Evolutionary conservation across 768 basidiomycete genomes (phyloP).

Genomic region (Porphyrellus cyaneotinctus): DNA sequence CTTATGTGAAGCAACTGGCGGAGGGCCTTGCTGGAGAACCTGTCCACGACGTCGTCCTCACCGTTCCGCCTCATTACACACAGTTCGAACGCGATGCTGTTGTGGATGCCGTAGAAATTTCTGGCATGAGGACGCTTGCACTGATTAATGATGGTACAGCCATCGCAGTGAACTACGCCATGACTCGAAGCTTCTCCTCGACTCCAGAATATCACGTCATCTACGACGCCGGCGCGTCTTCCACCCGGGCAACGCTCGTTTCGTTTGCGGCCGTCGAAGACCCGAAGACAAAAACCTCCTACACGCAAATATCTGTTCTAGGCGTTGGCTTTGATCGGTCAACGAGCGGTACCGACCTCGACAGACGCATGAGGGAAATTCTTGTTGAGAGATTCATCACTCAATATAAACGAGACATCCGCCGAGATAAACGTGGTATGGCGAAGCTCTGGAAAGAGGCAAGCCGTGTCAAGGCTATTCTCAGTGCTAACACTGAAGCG

Average conservation of each 20-base stretch:
- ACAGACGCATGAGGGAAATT: conserved; percentile 76
- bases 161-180: conserved; percentile 96
- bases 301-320: conserved; percentile 72
- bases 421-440: conserved; percentile 77
- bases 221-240: conserved; percentile 89
- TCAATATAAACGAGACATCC: conserved; percentile 65
- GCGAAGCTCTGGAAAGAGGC: conserved; percentile 96
- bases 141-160: conserved; percentile 92
- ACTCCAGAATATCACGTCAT: conserved; percentile 81
- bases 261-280: conserved; percentile 53
- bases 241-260: conserved; percentile 74
- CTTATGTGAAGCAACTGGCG: conserved; percentile 86
- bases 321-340: conserved; percentile 78
- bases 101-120: conserved; percentile 86
- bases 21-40: conserved; percentile 71
- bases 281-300: conserved; percentile 44
- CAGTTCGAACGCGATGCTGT: conserved; percentile 91
- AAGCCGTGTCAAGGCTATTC: conserved; percentile 80
- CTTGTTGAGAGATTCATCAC: conserved; percentile 71
- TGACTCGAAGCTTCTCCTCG: conserved; percentile 81
- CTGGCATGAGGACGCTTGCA: conserved; percentile 78
- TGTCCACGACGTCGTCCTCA: conserved; percentile 80
- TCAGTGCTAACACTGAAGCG: conserved; percentile 90
- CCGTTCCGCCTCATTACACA: conserved; percentile 87
- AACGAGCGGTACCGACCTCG: conserved; percentile 80